Evolutionary conservation across 1,284 basidiomycete genomes (phyloP), one percentile per base, ranked within the genome.

Genomic region (Malassezia vespertilionis): DNA sequence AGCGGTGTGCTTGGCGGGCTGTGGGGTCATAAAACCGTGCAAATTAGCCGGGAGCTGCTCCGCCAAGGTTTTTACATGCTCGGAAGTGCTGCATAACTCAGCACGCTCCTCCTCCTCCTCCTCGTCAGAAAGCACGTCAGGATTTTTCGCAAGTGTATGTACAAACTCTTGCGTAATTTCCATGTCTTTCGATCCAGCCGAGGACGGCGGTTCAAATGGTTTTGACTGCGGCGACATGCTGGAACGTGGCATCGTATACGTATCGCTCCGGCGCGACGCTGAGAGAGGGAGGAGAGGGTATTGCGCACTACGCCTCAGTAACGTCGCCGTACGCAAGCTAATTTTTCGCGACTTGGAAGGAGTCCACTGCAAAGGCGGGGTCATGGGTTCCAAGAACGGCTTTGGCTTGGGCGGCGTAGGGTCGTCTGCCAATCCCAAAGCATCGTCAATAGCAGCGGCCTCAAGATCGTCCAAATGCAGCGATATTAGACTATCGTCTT

Each of bases 281-380:
- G 35, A 24, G 23, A 50, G 24, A 5, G 47, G 47, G 5, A 44
- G 14, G 17, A 51, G 33, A 12, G 43, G 48, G 17, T 33, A 31
- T 22, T 51, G 40, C 1, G 42, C 24, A 34, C 48, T 40, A 18
- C 48, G 40, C 36, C 45, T 51, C 5, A 51, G 48, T 33, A 51
- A 24, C 15, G 48, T 45, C 0, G 48, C 48, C 11, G 48, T 51
- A 5, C 48, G 42, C 7, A 51, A 40, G 26, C 48, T 51, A 5
- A 51, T 27, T 27, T 43, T 45, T 18, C 48, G 42, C 7, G 36
- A 22, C 34, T 51, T 51, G 9, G 36, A 26, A 6, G 46, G 40
- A 8, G 46, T 40, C 46, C 46, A 49, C 11, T 18, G 11, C 11
- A 38, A 18, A 6, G 35, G 40, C 5, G 31, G 39, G 7, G 27